Evolutionary conservation across 202 grass and related monocot genomes (phyloP), one percentile per base, ranked within the genome.

Genomic region (Carex arenaria): DNA sequence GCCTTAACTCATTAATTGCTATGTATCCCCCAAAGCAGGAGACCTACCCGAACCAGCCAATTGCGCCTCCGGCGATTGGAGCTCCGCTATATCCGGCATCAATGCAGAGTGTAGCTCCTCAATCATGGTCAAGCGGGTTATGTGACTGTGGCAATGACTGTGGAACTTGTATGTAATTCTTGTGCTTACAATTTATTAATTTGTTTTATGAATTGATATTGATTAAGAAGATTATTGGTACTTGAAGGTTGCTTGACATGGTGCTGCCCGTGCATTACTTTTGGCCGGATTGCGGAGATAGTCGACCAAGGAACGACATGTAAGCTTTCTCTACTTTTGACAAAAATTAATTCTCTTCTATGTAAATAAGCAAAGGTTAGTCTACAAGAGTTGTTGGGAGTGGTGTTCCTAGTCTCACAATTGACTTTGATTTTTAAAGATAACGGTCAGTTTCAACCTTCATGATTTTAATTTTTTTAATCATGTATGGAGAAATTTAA

Each of bases 211-310:
- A 61, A 68, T 57, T 55, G 17, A 2, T 6, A n/a, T 34, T 42
- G 31, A 26, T 59, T 56, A 31, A 13, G 9, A 30, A 42, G 7
- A 17, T 14, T 73, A 22, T 19, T 19, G 26, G 0, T 65, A 28
- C 11, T 63, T 88, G 63, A 61, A 91, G 91, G 87, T 67, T 97
- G 91, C 74, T 59, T 91, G 15, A 97, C 91, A 85, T 90, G 76
- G 19, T 93, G 85, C 82, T 97, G 94, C 56, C 94, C 94, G 22
- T 97, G 94, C 59, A 56, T 97, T 64, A 89, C 84, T n/a, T 93
- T 93, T 32, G 89, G 91, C 17, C 82, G 77, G 13, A 49, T 91
- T 28, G 89, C 94, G 10, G 86, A 87, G 81, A 87, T 91, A 64
- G 81, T 91, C 18, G 94, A 97, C 72, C 90, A 30, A 84, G 94